Percentiles rank a stretch among this genome's conserved stretches.
phyloP scores from a whole-genome alignment of 2,329 filamentous ascomycete genomes.

The Aspergillus ochraceus region DNA sequence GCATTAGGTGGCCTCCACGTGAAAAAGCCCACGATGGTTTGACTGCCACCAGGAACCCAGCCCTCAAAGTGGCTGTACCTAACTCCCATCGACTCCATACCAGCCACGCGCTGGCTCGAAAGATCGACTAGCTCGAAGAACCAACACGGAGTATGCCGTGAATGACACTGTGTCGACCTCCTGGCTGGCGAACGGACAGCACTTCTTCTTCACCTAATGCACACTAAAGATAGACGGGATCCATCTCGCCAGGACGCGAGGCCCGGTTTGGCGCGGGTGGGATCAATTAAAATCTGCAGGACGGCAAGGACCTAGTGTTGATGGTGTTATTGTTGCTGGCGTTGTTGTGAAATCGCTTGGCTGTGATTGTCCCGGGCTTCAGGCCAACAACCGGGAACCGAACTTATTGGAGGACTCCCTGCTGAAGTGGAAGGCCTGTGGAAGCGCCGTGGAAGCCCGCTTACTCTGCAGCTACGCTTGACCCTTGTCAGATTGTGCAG shows the following conservation, averaged over 20 bases:
- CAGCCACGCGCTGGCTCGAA: neutral
- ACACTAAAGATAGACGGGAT: neutral
- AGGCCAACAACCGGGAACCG: neutral
- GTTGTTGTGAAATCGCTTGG: neutral
- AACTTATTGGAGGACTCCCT: neutral
- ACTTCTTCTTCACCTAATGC: constrained; percentile 1
- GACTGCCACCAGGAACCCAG: neutral
- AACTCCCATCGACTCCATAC: neutral
- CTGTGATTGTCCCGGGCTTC: neutral
- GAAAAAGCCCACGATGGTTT: neutral
- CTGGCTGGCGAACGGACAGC: neutral
- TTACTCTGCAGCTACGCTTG: neutral
- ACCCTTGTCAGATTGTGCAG: neutral
- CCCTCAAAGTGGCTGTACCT: neutral
- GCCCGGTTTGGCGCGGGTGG: neutral
- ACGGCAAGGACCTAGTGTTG: neutral
- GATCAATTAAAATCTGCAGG: neutral
- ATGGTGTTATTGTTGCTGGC: neutral
- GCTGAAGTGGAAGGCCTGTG: neutral
- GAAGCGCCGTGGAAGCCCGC: constrained; percentile 1
- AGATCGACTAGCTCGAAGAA: neutral
- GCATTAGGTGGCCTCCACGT: neutral
- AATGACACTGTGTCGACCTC: neutral
- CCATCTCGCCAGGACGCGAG: neutral
- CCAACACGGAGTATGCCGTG: neutral